These are phyloP conservation scores for Canavalia gladiata DNA, from an alignment of 306 rosid genomes.

Conservation along the genomic window DNA sequence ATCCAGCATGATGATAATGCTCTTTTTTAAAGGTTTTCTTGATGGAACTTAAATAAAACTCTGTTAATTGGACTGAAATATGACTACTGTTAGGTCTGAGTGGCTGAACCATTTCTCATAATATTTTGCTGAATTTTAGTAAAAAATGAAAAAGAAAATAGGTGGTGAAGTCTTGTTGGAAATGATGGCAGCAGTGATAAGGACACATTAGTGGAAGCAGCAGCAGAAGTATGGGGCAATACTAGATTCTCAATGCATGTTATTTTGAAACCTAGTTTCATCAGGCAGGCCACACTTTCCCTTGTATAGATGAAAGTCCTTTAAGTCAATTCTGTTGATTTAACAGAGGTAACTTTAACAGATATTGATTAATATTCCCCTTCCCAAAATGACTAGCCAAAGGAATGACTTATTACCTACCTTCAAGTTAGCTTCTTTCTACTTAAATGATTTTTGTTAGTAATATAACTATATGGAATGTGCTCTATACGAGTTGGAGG, in stretches of 20 bases:
- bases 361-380: not conserved
- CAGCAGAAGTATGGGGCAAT: constrained; percentile 1
- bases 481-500: constrained; percentile 5
- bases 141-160: not conserved
- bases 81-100: constrained; percentile 8
- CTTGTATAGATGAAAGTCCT: not conserved
- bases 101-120: constrained; percentile 35
- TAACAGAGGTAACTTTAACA: not conserved
- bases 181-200: constrained; percentile 8
- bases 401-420: not conserved
- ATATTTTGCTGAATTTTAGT: constrained; percentile 10
- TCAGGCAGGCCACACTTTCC: not conserved
- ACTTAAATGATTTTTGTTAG: constrained; percentile 16
- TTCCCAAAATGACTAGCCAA: not conserved
- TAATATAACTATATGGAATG: constrained; percentile 22
- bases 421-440: constrained; percentile 5
- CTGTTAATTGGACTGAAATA: not conserved
- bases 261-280: constrained; percentile 21
- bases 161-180: constrained; percentile 16
- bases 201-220: constrained; percentile 1
- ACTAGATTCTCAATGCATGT: not conserved
- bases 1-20: not conserved
- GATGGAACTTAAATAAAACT: constrained; percentile 16
- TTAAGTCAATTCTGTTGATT: not conserved
- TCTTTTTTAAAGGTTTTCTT: constrained; percentile 8